Base-by-base conservation (phyloP, 345 rosid genomes). In the Atalantia buxifolia region DNA sequence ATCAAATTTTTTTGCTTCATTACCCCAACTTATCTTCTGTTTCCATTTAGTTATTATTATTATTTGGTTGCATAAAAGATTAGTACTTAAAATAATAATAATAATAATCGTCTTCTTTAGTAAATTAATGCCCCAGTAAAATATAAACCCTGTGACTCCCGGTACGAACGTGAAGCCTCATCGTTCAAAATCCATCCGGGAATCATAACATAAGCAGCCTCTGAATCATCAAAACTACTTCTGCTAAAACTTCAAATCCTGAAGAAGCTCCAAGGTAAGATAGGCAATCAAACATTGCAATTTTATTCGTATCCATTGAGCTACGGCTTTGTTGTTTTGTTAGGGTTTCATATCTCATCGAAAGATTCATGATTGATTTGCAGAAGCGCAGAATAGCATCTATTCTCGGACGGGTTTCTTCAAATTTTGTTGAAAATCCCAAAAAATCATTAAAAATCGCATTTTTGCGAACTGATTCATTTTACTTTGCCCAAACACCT, bases 371-470 rank as follows among this genome's bases (percentile, higher is more conserved):
- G 95, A 80, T 69, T 80, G 74, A 50, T 50, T 75, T 71, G 71
- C 80, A 68, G 67, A 90, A 83, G 68, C 86, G 84, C 85, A 77
- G 81, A 76, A 66, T 79, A 74, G 63, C 71, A 22, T 77, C 83
- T 73, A 65, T 87, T 73, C 81, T 86, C 82, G 89, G 81, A 64
- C 87, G 92, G 86, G 87, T 83, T 18, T 87, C 85, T 64, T 82
- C 87, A 9, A 64, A 66, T 71, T 78, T 82, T 73, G 56, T 69
- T 50, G 82, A 81, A 71, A 80, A 68, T 86, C 78, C 55, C 40
- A 30, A 27, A 5, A 73, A 67, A 64, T 76, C 78, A 60, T 27
- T 53, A 61, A 84, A 84, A 70, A 9, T 74, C 81, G 82, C 66
- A 65, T 69, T 70, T 75, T 69, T 80, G 40, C 82, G 62, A 30